Evolutionary conservation across 2,329 filamentous ascomycete species (phyloP).

Genomic region (Cladobotryum protrusum): DNA sequence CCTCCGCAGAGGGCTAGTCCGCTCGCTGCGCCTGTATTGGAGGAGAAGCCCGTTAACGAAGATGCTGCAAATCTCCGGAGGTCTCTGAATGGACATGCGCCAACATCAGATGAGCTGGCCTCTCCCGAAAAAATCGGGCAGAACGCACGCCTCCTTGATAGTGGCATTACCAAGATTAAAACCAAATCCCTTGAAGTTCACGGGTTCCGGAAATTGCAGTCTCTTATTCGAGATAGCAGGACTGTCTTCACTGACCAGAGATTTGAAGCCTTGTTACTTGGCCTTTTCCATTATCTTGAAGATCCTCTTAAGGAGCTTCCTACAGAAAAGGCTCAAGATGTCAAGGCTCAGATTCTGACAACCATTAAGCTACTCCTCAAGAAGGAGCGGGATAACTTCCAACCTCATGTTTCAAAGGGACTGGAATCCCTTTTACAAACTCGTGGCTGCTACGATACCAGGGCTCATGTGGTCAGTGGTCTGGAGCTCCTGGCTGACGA

Average conservation of each 20-base stretch:
- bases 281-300: slow-evolving; percentile 67
- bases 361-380: slow-evolving; percentile 69
- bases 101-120: slow-evolving; percentile 17
- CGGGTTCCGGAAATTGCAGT: slow-evolving; percentile 72
- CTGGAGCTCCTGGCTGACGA: slow-evolving; percentile 69
- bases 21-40: slow-evolving; percentile 44
- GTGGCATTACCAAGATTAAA: slow-evolving; percentile 67
- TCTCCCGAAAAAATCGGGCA: slow-evolving; percentile 48
- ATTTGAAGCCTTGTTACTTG: slow-evolving; percentile 61
- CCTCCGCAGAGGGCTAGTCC: slow-evolving; percentile 39
- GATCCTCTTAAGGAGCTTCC: slow-evolving; percentile 48
- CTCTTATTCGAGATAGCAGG: slow-evolving; percentile 61
- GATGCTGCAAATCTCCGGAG: slow-evolving; percentile 33
- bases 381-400: slow-evolving; percentile 59
- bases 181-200: slow-evolving; percentile 70
- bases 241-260: slow-evolving; percentile 59
- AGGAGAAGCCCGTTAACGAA: slow-evolving; percentile 56
- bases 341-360: slow-evolving; percentile 67
- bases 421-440: slow-evolving; percentile 62
- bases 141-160: slow-evolving; percentile 59
- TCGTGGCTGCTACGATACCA: slow-evolving; percentile 59
- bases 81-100: slow-evolving; percentile 18
- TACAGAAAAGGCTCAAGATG: slow-evolving; percentile 61
- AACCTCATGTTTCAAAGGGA: slow-evolving; percentile 60
- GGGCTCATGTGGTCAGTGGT: slow-evolving; percentile 66